These are phyloP conservation scores for Coemansia sp. DNA, from an alignment of 192 early-diverging fungal species.

Conservation along the genomic window DNA sequence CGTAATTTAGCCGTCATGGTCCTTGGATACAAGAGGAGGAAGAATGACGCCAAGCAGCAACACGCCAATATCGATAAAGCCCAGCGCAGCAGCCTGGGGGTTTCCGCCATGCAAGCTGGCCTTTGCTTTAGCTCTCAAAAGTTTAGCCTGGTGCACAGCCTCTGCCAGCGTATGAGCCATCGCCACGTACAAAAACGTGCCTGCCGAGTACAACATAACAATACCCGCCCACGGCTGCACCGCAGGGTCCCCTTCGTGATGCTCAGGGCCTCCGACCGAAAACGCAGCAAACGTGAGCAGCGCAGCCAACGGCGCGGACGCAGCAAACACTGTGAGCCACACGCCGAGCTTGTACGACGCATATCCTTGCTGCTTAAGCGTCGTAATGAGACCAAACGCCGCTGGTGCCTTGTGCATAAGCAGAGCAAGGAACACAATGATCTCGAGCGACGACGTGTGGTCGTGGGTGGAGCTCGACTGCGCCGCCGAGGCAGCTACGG, in stretches of 20 bases:
- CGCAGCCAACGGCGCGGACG: conserved; percentile 82
- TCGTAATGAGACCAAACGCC: conserved; percentile 86
- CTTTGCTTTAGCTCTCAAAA: conserved; percentile 18
- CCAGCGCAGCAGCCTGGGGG: conserved; percentile 25
- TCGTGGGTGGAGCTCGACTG: conserved; percentile 29
- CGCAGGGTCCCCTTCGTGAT: conserved; percentile 50
- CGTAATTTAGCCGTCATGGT: conserved; percentile 26
- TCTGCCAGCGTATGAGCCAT: conserved; percentile 80
- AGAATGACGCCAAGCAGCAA: conserved; percentile 56
- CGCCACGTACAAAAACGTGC: conserved; percentile 89
- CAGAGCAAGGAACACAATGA: conserved; percentile 91
- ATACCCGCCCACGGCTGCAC: conserved; percentile 74
- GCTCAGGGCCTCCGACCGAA: conserved; percentile 11
- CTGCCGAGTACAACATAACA: conserved; percentile 83
- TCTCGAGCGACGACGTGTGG: conserved; percentile 56
- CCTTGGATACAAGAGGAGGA: conserved; percentile 52
- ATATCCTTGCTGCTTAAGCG: conserved; percentile 77
- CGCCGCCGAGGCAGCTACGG: conserved; percentile 58
- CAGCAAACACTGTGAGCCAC: conserved; percentile 77
- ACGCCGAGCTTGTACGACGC: conserved; percentile 64
- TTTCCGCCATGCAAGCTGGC: neutral
- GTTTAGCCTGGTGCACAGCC: conserved; percentile 51
- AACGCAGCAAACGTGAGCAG: conserved; percentile 56
- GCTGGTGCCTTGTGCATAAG: conserved; percentile 96
- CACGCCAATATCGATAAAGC: conserved; percentile 43